Conservation (phyloP, 1,284 basidiomycete genomes). For the Tremellales sp. region DNA sequence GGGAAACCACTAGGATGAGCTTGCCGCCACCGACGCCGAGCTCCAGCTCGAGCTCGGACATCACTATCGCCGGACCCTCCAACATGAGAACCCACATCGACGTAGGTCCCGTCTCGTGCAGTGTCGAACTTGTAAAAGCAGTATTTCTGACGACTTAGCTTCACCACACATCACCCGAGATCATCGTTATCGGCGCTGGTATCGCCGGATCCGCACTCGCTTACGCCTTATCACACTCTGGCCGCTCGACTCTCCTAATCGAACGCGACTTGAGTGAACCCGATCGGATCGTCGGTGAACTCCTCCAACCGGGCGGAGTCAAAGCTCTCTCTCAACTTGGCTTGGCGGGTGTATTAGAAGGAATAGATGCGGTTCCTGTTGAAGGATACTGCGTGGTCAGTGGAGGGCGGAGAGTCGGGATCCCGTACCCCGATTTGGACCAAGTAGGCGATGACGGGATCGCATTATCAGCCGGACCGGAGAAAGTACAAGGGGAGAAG, state of each 20-base stretch:
- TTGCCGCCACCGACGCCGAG: too few relatives aligned
- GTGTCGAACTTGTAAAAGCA: neutral
- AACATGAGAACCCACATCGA: neutral
- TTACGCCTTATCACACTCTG: slow-evolving; percentile 47
- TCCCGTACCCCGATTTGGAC: slow-evolving; percentile 76
- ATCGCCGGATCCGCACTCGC: slow-evolving; percentile 73
- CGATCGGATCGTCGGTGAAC: slow-evolving; percentile 95
- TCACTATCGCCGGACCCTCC: neutral
- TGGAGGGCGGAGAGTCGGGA: slow-evolving; percentile 52
- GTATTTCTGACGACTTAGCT: slow-evolving; percentile 12
- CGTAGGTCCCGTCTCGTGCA: neutral
- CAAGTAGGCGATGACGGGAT: slow-evolving; percentile 36
- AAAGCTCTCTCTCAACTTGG: slow-evolving; percentile 72
- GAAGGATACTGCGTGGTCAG: slow-evolving; percentile 85
- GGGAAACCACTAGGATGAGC: too few relatives aligned
- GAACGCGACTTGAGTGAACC: slow-evolving; percentile 88
- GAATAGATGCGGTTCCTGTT: slow-evolving; percentile 80
- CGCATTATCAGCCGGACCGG: neutral
- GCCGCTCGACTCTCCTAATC: slow-evolving; percentile 65
- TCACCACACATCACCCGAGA: slow-evolving; percentile 37
- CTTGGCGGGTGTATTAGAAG: slow-evolving; percentile 61
- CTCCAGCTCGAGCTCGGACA: neutral
- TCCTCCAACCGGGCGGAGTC: slow-evolving; percentile 91
- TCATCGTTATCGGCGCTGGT: slow-evolving; percentile 83
- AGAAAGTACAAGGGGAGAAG: neutral